phyloP scores from a whole-genome alignment of 495 filamentous ascomycete species.

The Xylaria intraflava region DNA sequence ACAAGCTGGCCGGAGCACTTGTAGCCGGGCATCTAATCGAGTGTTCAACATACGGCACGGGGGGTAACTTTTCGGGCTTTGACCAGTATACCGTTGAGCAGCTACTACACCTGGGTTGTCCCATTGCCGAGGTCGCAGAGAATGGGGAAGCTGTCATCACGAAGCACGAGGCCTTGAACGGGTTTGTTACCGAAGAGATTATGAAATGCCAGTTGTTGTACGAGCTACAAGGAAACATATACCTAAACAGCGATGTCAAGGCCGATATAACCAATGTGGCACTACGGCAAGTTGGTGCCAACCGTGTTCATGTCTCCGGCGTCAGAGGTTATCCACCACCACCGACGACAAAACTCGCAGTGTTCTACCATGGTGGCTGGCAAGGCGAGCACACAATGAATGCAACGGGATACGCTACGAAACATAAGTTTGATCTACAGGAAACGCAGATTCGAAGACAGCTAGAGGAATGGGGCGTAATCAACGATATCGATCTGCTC shows the following conservation, averaged over 20 bases:
- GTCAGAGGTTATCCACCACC: slow-evolving; percentile 43
- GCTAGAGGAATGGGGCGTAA: slow-evolving; percentile 8
- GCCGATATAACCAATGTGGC: slow-evolving; percentile 44
- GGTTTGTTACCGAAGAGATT: slow-evolving; percentile 32
- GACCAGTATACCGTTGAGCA: slow-evolving; percentile 32
- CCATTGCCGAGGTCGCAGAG: slow-evolving; percentile 46
- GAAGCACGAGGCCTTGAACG: slow-evolving; percentile 17
- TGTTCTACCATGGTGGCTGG: slow-evolving; percentile 43
- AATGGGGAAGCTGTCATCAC: slow-evolving; percentile 21
- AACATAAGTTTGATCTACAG: slow-evolving; percentile 34
- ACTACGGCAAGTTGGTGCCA: slow-evolving; percentile 37
- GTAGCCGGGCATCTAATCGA: slow-evolving; percentile 51
- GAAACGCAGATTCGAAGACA: slow-evolving; percentile 34
- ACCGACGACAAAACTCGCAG: slow-evolving; percentile 48
- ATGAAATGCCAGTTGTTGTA: slow-evolving; percentile 52
- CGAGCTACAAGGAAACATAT: slow-evolving; percentile 52
- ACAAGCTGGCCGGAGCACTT: slow-evolving; percentile 45
- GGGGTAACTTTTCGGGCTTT: slow-evolving; percentile 53
- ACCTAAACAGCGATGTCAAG: slow-evolving; percentile 53
- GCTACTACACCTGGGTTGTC: slow-evolving; percentile 48
- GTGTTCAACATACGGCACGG: slow-evolving; percentile 49
- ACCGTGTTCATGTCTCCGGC: slow-evolving; percentile 40
- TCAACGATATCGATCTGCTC: slow-evolving; percentile 17
- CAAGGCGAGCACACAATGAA: slow-evolving; percentile 31
- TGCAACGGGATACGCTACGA: slow-evolving; percentile 37